A percentile compares a stretch with the other conserved stretches of the same genome.
These are phyloP conservation scores for Anastatica hierochuntica DNA, from an alignment of 345 rosid genomes.

Conservation along the genomic window DNA sequence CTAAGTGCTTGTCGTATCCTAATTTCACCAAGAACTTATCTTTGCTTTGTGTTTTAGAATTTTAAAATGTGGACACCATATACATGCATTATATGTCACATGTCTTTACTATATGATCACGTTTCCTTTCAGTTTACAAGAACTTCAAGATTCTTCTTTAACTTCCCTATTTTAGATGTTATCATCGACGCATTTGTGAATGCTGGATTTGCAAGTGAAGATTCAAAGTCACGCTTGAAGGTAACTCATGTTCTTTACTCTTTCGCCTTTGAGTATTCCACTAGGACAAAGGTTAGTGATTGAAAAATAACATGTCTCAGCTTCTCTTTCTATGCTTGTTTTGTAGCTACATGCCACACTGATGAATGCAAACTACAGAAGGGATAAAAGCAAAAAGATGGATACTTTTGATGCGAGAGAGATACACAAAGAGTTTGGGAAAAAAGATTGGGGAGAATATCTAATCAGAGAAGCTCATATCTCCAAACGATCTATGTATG, in stretches of 20 bases:
- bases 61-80: background rate
- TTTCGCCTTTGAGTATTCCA: too few species aligned
- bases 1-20: slow-evolving; percentile 74
- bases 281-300: background rate
- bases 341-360: background rate
- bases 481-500: slow-evolving; percentile 55
- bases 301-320: background rate
- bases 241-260: too few species aligned
- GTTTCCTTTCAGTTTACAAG: background rate
- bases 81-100: background rate
- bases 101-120: background rate
- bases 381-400: background rate
- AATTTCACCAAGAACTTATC: background rate
- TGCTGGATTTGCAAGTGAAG: slow-evolving; percentile 77
- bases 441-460: slow-evolving; percentile 73
- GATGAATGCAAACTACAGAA: background rate
- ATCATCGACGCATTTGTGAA: slow-evolving; percentile 62
- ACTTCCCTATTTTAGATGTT: slow-evolving; percentile 40
- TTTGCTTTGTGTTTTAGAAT: background rate
- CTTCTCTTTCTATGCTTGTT: background rate
- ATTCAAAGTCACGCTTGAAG: slow-evolving; percentile 57
- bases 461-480: slow-evolving; percentile 81
- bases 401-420: slow-evolving; percentile 54
- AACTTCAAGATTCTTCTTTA: slow-evolving; percentile 24
- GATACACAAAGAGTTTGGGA: slow-evolving; percentile 51